Evolutionary conservation across 1,139 yeast genomes (phyloP).

Genomic region (Saccharomyces pastorianus): DNA sequence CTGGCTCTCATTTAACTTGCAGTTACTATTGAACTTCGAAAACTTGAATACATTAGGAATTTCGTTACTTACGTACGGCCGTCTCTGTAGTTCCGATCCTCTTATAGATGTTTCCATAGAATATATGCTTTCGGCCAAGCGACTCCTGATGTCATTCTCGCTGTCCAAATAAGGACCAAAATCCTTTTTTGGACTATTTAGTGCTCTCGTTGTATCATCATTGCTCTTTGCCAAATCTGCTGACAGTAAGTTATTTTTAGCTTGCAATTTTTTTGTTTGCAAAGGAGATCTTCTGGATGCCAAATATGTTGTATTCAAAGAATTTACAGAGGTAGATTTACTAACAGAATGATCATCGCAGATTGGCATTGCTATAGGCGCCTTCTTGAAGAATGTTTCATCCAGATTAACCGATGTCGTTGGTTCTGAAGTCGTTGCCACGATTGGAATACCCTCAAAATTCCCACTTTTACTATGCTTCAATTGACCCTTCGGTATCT

Average conservation of each 20-base stretch:
- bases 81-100: constrained; percentile 4
- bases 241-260: not conserved
- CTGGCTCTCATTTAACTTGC: not conserved
- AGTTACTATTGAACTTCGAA: not conserved
- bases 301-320: not conserved
- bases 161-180: not conserved
- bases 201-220: not conserved
- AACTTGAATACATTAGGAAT: constrained; percentile 19
- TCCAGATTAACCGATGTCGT: constrained; percentile 34
- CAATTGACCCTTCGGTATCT: not conserved
- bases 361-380: not conserved
- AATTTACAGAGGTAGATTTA: not conserved
- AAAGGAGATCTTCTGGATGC: not conserved
- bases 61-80: constrained; percentile 22
- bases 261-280: not conserved
- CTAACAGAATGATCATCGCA: not conserved
- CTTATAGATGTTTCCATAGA: constrained; percentile 14
- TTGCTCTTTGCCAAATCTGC: not conserved
- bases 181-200: not conserved
- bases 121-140: constrained; percentile 19
- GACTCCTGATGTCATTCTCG: constrained; percentile 11
- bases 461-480: not conserved
- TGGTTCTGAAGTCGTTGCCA: constrained; percentile 26
- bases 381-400: not conserved
- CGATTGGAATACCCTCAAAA: not conserved